Percentiles rank a stretch among this genome's conserved stretches.
Conservation (phyloP, 805 yeast species). For the Tetrapisispora taiwanensis region DNA sequence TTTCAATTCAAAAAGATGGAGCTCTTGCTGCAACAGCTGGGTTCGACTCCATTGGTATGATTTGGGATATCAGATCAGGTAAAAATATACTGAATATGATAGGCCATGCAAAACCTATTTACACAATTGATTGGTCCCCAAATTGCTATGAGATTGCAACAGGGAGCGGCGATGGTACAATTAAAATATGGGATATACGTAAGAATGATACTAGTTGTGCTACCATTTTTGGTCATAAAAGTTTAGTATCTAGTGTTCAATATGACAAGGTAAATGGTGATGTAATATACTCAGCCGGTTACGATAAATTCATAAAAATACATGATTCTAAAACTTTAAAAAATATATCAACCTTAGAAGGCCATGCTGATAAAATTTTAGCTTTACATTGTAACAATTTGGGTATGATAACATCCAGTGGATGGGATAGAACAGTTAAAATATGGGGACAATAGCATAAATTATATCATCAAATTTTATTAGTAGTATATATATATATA, state of each 20-base stretch:
- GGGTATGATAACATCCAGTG: constrained; percentile 45
- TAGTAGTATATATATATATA: background rate
- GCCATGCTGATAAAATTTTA: constrained; percentile 63
- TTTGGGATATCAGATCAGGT: constrained; percentile 88
- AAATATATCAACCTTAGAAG: constrained; percentile 39
- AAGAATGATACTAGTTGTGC: constrained; percentile 21
- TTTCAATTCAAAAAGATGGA: constrained; percentile 68
- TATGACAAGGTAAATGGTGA: constrained; percentile 40
- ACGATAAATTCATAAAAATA: constrained; percentile 56
- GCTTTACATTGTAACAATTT: constrained; percentile 45
- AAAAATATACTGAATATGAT: constrained; percentile 44
- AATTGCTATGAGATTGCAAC: constrained; percentile 71
- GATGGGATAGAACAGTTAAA: constrained; percentile 80
- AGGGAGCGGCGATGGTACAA: constrained; percentile 73
- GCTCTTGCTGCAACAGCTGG: constrained; percentile 69
- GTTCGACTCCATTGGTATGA: constrained; percentile 54
- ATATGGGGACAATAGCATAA: constrained; percentile 35
- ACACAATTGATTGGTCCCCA: constrained; percentile 61
- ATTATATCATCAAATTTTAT: background rate
- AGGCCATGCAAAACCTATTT: constrained; percentile 66
- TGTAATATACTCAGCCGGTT: constrained; percentile 51
- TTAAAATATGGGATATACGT: constrained; percentile 83
- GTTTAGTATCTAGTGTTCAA: constrained; percentile 55
- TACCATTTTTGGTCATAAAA: constrained; percentile 66
- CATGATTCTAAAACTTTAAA: constrained; percentile 69